These are phyloP conservation scores for Nannizziopsis arthrosporioides DNA, from an alignment of 2,329 filamentous ascomycete genomes.

Conservation along the genomic window DNA sequence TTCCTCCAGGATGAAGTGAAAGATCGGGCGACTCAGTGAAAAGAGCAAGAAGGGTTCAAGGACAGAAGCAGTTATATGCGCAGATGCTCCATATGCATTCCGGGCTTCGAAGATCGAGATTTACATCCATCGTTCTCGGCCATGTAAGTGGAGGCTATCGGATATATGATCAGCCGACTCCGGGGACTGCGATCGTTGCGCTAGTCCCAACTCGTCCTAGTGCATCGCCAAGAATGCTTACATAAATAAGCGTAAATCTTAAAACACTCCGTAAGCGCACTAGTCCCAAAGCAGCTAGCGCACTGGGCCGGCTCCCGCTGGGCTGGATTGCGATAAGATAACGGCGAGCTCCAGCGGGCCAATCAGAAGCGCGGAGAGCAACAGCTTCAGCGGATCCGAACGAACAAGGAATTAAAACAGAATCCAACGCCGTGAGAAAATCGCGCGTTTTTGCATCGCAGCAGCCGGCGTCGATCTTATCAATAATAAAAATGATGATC, in stretches of 20 bases:
- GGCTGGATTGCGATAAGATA: slow-evolving; percentile 8
- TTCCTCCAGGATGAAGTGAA: too few species aligned
- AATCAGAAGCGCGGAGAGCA: slow-evolving; percentile 6
- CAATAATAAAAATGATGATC: too few species aligned
- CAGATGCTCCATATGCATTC: too few species aligned
- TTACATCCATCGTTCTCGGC: too few species aligned
- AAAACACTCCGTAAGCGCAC: neutral
- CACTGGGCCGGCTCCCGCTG: neutral
- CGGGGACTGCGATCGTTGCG: neutral
- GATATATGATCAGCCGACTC: too few species aligned
- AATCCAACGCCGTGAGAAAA: slow-evolving; percentile 1
- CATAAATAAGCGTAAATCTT: too few species aligned
- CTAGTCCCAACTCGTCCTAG: neutral
- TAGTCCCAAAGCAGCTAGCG: neutral
- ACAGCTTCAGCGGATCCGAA: slow-evolving; percentile 2
- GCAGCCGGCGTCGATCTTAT: neutral
- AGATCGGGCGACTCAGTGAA: too few species aligned
- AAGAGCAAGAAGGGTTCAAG: too few species aligned
- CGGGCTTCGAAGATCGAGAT: too few species aligned
- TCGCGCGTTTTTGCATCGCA: slow-evolving; percentile 2
- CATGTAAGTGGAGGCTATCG: too few species aligned
- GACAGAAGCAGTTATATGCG: too few species aligned
- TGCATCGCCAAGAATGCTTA: neutral
- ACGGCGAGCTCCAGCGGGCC: slow-evolving; percentile 1
- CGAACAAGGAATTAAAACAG: slow-evolving; percentile 1